Percentiles rank a stretch among this genome's conserved stretches.
These are phyloP conservation scores for Aspergillus conjunctus DNA, from an alignment of 495 filamentous ascomycete species.

Conservation along the genomic window DNA sequence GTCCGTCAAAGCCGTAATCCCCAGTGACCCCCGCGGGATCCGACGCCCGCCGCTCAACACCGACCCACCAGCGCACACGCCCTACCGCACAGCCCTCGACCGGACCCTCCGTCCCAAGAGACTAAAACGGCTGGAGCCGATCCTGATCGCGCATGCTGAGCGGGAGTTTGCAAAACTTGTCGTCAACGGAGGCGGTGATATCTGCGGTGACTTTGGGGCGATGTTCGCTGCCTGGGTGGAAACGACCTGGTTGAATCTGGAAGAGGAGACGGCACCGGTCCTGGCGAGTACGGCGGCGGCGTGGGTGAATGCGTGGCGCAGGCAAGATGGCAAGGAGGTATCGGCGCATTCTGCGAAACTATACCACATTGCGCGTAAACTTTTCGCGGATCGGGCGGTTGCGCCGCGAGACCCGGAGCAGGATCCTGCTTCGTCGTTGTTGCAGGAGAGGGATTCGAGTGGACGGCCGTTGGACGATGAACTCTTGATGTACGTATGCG, in stretches of 20 bases:
- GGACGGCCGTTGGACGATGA: slow-evolving; percentile 9
- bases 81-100: slow-evolving; percentile 6
- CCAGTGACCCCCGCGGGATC: slow-evolving; percentile 6
- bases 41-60: slow-evolving; percentile 7
- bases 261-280: slow-evolving; percentile 2
- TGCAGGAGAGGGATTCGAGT: slow-evolving; percentile 1
- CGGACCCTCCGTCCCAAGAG: slow-evolving; percentile 4
- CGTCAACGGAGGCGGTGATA: neutral
- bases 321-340: slow-evolving; percentile 7
- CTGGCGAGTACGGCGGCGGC: slow-evolving; percentile 1
- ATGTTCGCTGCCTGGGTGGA: slow-evolving; percentile 7
- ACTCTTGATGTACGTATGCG: slow-evolving; percentile 10
- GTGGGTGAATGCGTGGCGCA: slow-evolving; percentile 11
- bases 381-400: slow-evolving; percentile 1
- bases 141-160: neutral
- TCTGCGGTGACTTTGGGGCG: slow-evolving; percentile 6
- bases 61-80: slow-evolving; percentile 7
- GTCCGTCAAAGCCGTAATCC: slow-evolving; percentile 7
- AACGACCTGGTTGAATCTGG: slow-evolving; percentile 7
- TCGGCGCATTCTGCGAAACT: neutral
- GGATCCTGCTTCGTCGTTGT: neutral
- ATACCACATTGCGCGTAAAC: neutral
- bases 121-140: neutral
- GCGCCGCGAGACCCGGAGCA: slow-evolving; percentile 2
- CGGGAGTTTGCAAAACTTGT: slow-evolving; percentile 7